Evolutionary conservation across 2,329 filamentous ascomycete genomes (phyloP).

Genomic region (Colletotrichum liriopes): DNA sequence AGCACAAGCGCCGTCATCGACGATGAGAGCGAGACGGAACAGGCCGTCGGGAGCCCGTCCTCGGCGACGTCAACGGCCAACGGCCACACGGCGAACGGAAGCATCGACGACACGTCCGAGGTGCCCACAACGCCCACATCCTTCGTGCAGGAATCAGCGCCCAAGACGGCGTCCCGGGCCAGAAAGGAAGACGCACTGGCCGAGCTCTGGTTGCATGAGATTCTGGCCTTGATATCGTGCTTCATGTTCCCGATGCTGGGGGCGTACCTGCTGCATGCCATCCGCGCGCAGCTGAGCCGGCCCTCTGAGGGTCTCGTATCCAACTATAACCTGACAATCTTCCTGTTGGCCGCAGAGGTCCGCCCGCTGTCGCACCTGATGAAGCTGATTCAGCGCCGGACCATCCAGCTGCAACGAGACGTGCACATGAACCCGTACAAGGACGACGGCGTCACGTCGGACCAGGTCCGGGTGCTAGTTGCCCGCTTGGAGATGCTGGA

Average conservation of each 20-base stretch:
- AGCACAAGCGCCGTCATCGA: slow-evolving; percentile 59
- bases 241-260: slow-evolving; percentile 84
- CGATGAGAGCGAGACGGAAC: slow-evolving; percentile 62
- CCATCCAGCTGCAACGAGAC: slow-evolving; percentile 84
- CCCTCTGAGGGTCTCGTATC: slow-evolving; percentile 91
- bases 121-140: slow-evolving; percentile 56
- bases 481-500: slow-evolving; percentile 81
- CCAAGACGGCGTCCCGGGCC: slow-evolving; percentile 39
- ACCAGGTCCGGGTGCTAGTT: slow-evolving; percentile 70
- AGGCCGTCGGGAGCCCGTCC: slow-evolving; percentile 38
- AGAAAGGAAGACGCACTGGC: slow-evolving; percentile 61
- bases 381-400: slow-evolving; percentile 83
- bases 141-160: slow-evolving; percentile 42
- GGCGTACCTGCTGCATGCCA: slow-evolving; percentile 87
- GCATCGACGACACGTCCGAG: slow-evolving; percentile 46
- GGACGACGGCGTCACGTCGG: slow-evolving; percentile 48
- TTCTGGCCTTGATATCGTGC: slow-evolving; percentile 81
- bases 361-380: slow-evolving; percentile 87
- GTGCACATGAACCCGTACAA: slow-evolving; percentile 70
- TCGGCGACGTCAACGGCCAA: slow-evolving; percentile 30
- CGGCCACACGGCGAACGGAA: slow-evolving; percentile 32
- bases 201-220: slow-evolving; percentile 83
- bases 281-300: slow-evolving; percentile 84
- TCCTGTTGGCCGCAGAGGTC: slow-evolving; percentile 88
- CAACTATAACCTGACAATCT: slow-evolving; percentile 93